These are phyloP conservation scores for Trypanosoma melophagium DNA, from an alignment of 208 protist genomes.

Conservation along the genomic window DNA sequence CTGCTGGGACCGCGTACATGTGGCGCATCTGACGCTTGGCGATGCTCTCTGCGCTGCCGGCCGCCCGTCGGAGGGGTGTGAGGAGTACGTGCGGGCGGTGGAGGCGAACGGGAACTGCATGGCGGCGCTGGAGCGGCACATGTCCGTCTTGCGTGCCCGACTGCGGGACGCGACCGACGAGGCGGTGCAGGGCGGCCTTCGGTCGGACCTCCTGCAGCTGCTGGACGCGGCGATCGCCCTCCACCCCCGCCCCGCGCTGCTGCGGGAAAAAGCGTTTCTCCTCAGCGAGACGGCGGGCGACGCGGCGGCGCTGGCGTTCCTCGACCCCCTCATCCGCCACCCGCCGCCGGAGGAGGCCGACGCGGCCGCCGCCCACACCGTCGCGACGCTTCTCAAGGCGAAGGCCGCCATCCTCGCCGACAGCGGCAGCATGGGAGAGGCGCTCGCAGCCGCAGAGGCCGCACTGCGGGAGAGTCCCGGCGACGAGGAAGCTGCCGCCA, in stretches of 20 bases:
- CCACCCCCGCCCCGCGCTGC: conserved; percentile 69
- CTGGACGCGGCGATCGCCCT: conserved; percentile 66
- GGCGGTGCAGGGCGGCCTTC: conserved; percentile 18
- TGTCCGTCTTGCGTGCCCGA: conserved; percentile 40
- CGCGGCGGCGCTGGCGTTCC: conserved; percentile 66
- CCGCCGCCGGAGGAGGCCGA: conserved; percentile 88
- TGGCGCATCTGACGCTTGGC: conserved; percentile 51
- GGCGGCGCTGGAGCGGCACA: conserved; percentile 60
- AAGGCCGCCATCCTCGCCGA: conserved; percentile 89
- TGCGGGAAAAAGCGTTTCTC: conserved; percentile 89
- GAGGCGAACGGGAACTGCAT: conserved; percentile 61
- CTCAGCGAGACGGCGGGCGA: conserved; percentile 78
- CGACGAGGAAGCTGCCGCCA: conserved; percentile 72
- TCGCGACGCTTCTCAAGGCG: conserved; percentile 79
- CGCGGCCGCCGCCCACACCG: conserved; percentile 42
- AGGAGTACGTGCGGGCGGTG: conserved; percentile 55
- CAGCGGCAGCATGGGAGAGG: conserved; percentile 59
- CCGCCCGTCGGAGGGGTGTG: conserved; percentile 49
- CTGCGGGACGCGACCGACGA: conserved; percentile 25
- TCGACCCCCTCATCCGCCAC: conserved; percentile 58
- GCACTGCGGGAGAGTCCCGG: conserved; percentile 56
- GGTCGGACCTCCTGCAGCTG: conserved; percentile 36
- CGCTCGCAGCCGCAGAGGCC: conserved; percentile 55
- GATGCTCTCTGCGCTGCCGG: conserved; percentile 52
- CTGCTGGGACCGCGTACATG: conserved; percentile 78